Base-by-base conservation (phyloP, 2,329 filamentous ascomycete species). In the Trichoderma arundinaceum region DNA sequence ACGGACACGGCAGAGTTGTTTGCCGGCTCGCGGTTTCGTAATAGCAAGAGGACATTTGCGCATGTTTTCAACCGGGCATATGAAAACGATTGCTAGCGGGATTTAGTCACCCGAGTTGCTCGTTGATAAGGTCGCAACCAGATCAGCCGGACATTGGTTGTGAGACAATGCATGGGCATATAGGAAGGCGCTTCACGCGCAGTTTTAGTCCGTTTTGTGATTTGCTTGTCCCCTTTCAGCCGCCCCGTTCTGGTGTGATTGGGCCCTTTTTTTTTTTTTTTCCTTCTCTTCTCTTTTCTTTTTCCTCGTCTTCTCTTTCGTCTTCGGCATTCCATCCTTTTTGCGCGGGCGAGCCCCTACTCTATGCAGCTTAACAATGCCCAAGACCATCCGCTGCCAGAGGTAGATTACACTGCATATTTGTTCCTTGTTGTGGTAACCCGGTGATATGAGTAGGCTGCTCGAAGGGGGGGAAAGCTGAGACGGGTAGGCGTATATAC, bases 81-180 rank as follows among this genome's bases (percentile, higher is more conserved):
- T 17, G 12, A 35, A 43, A 52, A 22, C 15, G 19, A 62, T 19
- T 51, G 28, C 48, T 35, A 52, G 46, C 48, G 38, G 38, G 38
- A 62, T 43, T 62, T 62, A 46, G 59, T 63, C 39, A 35, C 56
- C 17, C 32, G 56, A 35, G 43, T 33, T 59, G 17, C 32, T 44
- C 28, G 7, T 61, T 63, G 59, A 63, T 63, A 63, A 54, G 48
- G 59, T 53, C 59, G 49, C 48, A 38, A 28, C 59, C n/a, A 63
- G 49, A 63, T 63, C 59, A 63, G 59, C 35, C 38, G 59, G 49
- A 28, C 39, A 54, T 63, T 54, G 28, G 49, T 43, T 63, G 17
- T 63, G 59, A 62, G 48, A 53, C 39, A 63, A 46, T 46, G 49
- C 48, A 54, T 62, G 59, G 52, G 61, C 52, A 57, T n/a, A 56